phyloP scores from a whole-genome alignment of 2,329 filamentous ascomycete genomes.

The Aspergillus glaucus region DNA sequence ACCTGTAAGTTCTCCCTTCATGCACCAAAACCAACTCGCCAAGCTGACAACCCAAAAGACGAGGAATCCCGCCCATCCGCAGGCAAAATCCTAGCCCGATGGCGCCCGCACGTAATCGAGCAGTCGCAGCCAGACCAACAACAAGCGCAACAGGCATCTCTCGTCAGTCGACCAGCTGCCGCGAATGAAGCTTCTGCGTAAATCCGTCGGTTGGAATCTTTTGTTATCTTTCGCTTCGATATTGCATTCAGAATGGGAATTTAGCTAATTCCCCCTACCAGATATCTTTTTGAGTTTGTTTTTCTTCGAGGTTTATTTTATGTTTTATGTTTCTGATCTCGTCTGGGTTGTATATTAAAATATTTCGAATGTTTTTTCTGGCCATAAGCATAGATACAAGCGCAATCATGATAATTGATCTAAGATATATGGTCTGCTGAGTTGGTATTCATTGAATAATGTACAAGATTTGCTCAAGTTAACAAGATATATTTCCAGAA shows the following conservation, averaged over 20 bases:
- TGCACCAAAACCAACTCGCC: background rate
- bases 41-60: constrained; percentile 22
- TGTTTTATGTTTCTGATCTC: too few relatives aligned
- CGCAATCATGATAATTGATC: too few relatives aligned
- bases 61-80: constrained; percentile 44
- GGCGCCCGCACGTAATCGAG: constrained; percentile 38
- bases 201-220: background rate
- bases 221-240: background rate
- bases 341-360: too few relatives aligned
- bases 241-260: background rate
- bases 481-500: too few relatives aligned
- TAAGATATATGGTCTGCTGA: too few relatives aligned
- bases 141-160: constrained; percentile 1
- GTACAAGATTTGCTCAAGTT: too few relatives aligned
- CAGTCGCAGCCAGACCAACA: constrained; percentile 21
- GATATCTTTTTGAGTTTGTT: background rate
- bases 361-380: too few relatives aligned
- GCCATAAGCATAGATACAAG: too few relatives aligned
- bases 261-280: background rate
- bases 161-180: background rate
- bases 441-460: too few relatives aligned
- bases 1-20: constrained; percentile 37
- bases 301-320: background rate
- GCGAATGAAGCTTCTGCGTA: background rate
- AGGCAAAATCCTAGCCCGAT: constrained; percentile 50